Percentiles rank a stretch among this genome's conserved stretches.
These are phyloP conservation scores for Kodamaea fungicola DNA, from an alignment of 1,139 yeast species.

Conservation along the genomic window DNA sequence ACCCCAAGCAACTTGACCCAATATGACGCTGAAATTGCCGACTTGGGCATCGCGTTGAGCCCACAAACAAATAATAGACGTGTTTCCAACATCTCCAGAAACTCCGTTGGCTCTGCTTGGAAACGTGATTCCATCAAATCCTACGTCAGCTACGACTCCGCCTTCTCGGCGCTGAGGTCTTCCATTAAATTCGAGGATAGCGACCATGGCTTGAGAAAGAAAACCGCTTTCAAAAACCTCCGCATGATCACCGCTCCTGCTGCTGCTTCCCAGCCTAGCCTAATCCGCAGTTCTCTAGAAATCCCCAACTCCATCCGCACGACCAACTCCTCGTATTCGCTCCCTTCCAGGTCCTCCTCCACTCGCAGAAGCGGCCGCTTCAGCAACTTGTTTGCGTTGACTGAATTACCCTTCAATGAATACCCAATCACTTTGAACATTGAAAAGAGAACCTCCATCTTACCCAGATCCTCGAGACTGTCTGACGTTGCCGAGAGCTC, in stretches of 20 bases:
- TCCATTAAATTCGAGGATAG: conserved; percentile 15
- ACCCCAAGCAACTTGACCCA: conserved; percentile 42
- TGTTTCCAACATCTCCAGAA: conserved; percentile 22
- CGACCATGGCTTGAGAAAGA: conserved; percentile 30
- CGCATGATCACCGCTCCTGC: conserved; percentile 12
- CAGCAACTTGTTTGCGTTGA: conserved; percentile 39
- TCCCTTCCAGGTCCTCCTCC: conserved; percentile 24
- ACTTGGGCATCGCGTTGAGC: conserved; percentile 44
- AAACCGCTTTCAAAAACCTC: conserved; percentile 36
- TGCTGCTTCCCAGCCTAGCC: conserved; percentile 4
- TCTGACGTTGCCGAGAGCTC: conserved; percentile 36
- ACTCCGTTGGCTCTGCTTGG: conserved; percentile 26
- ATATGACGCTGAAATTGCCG: conserved; percentile 43
- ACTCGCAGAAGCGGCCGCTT: conserved; percentile 31
- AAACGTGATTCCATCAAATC: conserved; percentile 44
- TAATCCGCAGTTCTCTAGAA: conserved; percentile 20
- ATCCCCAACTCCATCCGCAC: conserved; percentile 17
- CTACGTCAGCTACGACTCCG: conserved; percentile 55
- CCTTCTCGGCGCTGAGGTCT: conserved; percentile 37
- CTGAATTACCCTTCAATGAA: conserved; percentile 38
- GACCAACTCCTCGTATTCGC: conserved; percentile 19
- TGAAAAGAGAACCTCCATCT: conserved; percentile 8
- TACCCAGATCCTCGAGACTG: conserved; percentile 17
- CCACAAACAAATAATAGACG: conserved; percentile 32
- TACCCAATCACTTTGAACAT: conserved; percentile 12